Evolutionary conservation across 2,329 filamentous ascomycete species (phyloP), one percentile per base, ranked within the genome.

Genomic region (Nemania sp.): DNA sequence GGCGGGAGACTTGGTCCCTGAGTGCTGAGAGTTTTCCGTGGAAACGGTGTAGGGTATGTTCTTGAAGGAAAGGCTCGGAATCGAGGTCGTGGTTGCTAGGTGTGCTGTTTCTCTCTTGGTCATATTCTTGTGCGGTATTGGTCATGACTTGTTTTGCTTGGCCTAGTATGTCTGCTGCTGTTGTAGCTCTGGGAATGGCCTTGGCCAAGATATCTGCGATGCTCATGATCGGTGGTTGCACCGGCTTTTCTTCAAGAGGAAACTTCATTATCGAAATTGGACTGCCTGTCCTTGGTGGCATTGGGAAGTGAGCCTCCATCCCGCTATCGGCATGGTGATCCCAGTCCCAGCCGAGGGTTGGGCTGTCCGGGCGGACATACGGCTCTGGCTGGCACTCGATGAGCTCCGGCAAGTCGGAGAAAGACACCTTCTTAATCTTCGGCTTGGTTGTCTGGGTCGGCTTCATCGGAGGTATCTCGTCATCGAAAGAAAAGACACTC

Each of bases 311-410:
- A 15, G 34, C 8, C 12, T 42, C 23, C 23, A 44, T 30, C 45
- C 30, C 44, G 20, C 52, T 9, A 14, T 28, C 4, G 56, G 51
- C 24, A 61, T 57, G 37, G 59, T 43, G 40, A 36, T 64, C 53
- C 59, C 78, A 77, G 46, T 80, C 78, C 51, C 81, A 67, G 9
- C 82, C 82, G 5, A 85, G 75, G 0, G 82, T 85, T 1, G 82
- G 82, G 3, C 81, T 84, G 61, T 85, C 82, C 0, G 81, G 82
- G 7, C 82, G 79, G 55, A 82, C 74, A 26, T 77, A 70, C 17
- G 79, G 78, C 61, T 80, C 68, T 3, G 63, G 72, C 14, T 70
- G 69, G 19, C 66, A 65, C 22, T 70, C 67, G 40, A 66, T 63
- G 26, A 67, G 54, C 26, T 69, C 63, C 1, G 67, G 66, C 19